phyloP scores from a whole-genome alignment of 1,284 basidiomycete species.

The Porodaedalea pini region DNA sequence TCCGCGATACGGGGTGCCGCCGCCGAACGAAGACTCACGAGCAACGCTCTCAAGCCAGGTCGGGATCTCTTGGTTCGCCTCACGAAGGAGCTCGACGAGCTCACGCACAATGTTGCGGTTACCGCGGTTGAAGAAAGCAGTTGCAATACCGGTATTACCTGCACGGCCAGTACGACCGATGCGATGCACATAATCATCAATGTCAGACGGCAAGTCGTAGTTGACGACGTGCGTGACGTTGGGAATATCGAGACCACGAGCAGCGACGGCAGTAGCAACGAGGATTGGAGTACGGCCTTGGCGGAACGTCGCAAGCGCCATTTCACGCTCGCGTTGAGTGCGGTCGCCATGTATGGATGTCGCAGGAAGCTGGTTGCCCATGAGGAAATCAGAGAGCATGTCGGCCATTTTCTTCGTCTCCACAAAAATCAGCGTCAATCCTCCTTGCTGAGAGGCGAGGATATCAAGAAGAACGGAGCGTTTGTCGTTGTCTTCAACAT shows the following conservation, averaged over 20 bases:
- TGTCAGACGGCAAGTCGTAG: constrained; percentile 98
- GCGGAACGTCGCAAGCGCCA: constrained; percentile 93
- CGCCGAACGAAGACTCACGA: constrained; percentile 76
- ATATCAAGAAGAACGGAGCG: constrained; percentile 95
- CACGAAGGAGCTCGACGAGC: constrained; percentile 88
- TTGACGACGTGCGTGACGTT: constrained; percentile 99
- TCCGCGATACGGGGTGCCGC: constrained; percentile 48
- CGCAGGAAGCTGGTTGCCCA: constrained; percentile 79
- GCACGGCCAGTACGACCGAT: constrained; percentile 99
- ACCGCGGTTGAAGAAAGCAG: constrained; percentile 90
- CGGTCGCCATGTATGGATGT: constrained; percentile 99
- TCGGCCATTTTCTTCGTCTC: constrained; percentile 99
- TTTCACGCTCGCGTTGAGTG: constrained; percentile 96
- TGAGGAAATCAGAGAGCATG: constrained; percentile 95
- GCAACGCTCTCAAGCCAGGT: constrained; percentile 88
- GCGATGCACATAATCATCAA: constrained; percentile 98
- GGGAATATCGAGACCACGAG: constrained; percentile 98
- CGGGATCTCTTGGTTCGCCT: constrained; percentile 96
- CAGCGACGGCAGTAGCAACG: constrained; percentile 97
- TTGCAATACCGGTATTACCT: constrained; percentile 95
- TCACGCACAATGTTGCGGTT: constrained; percentile 93
- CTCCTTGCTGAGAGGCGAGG: constrained; percentile 74
- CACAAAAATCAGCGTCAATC: constrained; percentile 95
- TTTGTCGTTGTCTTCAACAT: constrained; percentile 97
- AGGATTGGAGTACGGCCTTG: constrained; percentile 93